Conservation (phyloP, 1,139 yeast species). For the Magnusiomyces magnusii region DNA sequence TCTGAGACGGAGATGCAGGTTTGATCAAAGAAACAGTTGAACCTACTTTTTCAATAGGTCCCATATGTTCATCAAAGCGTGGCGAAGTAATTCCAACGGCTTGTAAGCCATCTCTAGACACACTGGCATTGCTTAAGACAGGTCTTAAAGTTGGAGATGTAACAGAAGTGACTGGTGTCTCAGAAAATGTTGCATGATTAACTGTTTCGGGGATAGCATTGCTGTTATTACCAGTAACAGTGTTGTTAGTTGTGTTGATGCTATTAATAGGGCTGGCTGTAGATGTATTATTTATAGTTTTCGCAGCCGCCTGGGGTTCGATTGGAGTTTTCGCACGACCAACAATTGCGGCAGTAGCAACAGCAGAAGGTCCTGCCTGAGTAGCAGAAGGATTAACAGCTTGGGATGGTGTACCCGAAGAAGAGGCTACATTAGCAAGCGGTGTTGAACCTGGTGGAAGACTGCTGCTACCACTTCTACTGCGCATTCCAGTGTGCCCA, state of each 20-base stretch:
- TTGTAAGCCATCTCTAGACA: background rate
- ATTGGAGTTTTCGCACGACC: background rate
- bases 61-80: background rate
- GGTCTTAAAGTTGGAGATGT: background rate
- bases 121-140: background rate
- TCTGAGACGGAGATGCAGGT: constrained; percentile 4
- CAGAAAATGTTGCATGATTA: background rate
- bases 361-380: background rate
- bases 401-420: background rate
- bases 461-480: constrained; percentile 36
- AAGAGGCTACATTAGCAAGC: background rate
- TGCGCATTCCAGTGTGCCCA: constrained; percentile 43
- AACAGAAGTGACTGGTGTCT: background rate
- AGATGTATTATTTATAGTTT: background rate
- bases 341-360: background rate
- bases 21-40: background rate
- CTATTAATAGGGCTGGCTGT: background rate
- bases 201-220: background rate
- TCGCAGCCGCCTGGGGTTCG: background rate
- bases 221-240: background rate
- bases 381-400: background rate
- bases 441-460: background rate
- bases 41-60: background rate
- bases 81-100: background rate
- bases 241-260: background rate